Conservation (phyloP, 73 alveolate genomes). For the Effrenium voratum region DNA sequence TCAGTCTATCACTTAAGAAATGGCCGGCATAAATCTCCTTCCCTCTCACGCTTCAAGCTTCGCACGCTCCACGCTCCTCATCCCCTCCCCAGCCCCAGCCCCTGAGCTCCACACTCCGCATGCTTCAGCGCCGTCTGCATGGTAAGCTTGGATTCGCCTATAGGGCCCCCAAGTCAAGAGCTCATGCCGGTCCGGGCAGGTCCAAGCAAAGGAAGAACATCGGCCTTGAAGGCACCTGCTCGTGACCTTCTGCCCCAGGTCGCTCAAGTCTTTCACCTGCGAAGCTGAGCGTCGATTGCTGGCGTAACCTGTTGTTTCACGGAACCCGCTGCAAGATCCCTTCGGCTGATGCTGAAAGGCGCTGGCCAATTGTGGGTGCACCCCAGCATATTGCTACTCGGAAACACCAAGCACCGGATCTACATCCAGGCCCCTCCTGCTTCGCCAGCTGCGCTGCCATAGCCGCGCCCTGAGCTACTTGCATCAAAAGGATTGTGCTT, state of each 20-base stretch:
- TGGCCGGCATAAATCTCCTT: no score
- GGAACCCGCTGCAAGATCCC: not conserved
- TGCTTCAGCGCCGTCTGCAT: no score
- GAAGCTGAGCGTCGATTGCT: not conserved
- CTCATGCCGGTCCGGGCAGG: no score
- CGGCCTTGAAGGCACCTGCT: conserved; percentile 66
- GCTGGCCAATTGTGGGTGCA: not conserved
- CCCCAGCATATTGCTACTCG: not conserved
- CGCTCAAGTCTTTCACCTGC: conserved; percentile 68
- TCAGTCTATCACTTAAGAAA: no score
- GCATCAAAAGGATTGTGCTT: not conserved
- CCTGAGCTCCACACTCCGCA: no score
- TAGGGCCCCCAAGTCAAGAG: no score
- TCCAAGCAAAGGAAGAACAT: no score
- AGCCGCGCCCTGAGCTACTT: conserved; percentile 47
- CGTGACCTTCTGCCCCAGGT: conserved; percentile 37
- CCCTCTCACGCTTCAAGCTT: no score
- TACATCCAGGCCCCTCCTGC: conserved; percentile 35
- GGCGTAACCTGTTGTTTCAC: not conserved
- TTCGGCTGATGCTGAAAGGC: not conserved
- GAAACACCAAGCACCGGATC: not conserved
- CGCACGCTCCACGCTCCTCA: no score
- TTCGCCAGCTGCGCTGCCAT: conserved; percentile 89
- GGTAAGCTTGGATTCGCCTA: no score
- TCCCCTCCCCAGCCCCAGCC: no score